Evolutionary conservation across 208 protist genomes (phyloP), one percentile per base, ranked within the genome.

Genomic region (Crithidia brevicula): DNA sequence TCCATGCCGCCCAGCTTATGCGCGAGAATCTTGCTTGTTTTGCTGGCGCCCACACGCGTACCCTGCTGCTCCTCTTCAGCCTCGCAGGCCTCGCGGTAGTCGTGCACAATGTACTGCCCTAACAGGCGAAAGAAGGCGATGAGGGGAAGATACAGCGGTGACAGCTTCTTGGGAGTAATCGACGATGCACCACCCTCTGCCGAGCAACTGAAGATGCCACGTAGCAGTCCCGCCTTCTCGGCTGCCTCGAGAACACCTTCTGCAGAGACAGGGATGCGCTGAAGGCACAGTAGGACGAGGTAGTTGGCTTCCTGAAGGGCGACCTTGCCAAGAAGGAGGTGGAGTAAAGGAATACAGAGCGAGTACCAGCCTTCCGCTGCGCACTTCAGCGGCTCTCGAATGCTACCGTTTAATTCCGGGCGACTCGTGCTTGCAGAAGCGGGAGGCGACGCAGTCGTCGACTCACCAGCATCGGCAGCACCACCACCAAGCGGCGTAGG

Each of bases 251-350:
- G 62, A 0, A 76, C 70, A 42, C 63, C 70, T 15, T 76, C 70
- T 3, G 70, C 70, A 40, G 70, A 76, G 38, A 76, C 62, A 3
- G 70, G 70, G 25, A 76, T 53, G 43, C 52, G 62, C 60, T 66
- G 70, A 13, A 76, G 70, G 22, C 53, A 36, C 43, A 76, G 49
- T 62, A 76, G 33, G 16, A 76, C 47, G 0, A 76, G 7, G 33
- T 70, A 76, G 56, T 76, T 76, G n/a, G 62, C 61, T 15, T 57
- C 28, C n/a, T 22, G 47, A 25, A 76, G 63, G 9, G 70, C 70
- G 8, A 65, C 63, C 25, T 66, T 64, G 38, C 70, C 38, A 22
- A 76, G 62, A 30, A 76, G 47, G 46, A 76, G 58, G 47, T 76
- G 70, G 28, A 76, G 54, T 18, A 76, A 36, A 0, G 70, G 70